Base-by-base conservation (phyloP, 164 flowering plant genomes). In the Vitis amurensis region DNA sequence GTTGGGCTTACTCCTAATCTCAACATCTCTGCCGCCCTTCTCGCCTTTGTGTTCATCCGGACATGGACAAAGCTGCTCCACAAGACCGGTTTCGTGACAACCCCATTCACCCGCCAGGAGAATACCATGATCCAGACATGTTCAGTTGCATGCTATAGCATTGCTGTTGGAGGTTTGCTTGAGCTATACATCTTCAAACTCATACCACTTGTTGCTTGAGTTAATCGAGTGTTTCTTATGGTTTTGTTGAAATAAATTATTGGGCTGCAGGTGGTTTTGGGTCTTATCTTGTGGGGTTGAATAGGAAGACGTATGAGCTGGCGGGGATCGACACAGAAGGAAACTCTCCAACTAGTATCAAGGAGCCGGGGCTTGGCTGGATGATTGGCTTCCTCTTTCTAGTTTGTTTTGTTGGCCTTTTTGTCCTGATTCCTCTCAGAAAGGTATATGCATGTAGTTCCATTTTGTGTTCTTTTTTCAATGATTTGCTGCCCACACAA, bases 41-140 rank as follows among this genome's bases (percentile, higher is more conserved):
- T 95, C 3, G 98, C 97, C 53, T 92, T 89, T 50, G 78, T 92
- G 7, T 85, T 87, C 77, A 78, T 95, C 23, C 57, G 84, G 48
- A 37, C 86, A 14, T 91, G 99, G 99, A 91, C 89, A 0, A 86
- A 86, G 66, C 2, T 90, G 63, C 83, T 92, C 31, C 71, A 82
- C 6, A 88, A 80, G 57, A 78, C 78, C 16, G 97, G 97, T 9
- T 64, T 81, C 51, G 70, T 76, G 6, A 55, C 90, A 0, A 64
- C 72, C 12, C 99, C 98, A 9, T 95, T 95, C 79, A 91, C 98
- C 1, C 62, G 77, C 11, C 98, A 95, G 78, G 99, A 95, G 84
- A 95, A 95, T 59, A 92, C 97, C 6, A 88, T 95, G 79, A 88
- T 95, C 19, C 99, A 92, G 73, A 92, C 99, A 0, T 92, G 94